Conservation (phyloP, 305 asterid species). For the Lippia alba region DNA sequence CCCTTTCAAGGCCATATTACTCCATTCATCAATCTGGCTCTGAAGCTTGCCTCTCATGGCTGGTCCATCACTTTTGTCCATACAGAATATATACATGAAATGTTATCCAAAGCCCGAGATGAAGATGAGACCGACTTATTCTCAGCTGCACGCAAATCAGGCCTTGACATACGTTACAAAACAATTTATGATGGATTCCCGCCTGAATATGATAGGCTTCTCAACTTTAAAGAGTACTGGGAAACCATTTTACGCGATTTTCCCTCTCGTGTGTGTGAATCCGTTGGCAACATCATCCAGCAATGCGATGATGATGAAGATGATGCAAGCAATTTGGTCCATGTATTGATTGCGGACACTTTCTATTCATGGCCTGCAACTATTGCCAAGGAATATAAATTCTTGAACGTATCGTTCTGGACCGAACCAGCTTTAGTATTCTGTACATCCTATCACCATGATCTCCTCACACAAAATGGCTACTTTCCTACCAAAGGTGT, state of each 20-base stretch:
- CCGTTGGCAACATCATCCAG: slow-evolving; percentile 34
- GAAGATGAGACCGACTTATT: slow-evolving; percentile 32
- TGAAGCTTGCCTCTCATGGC: slow-evolving; percentile 47
- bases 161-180: slow-evolving; percentile 46
- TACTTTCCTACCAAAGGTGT: slow-evolving; percentile 43
- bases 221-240: slow-evolving; percentile 43
- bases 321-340: slow-evolving; percentile 19
- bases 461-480: slow-evolving; percentile 46
- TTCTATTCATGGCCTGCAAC: slow-evolving; percentile 44
- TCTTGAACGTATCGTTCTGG: slow-evolving; percentile 55
- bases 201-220: slow-evolving; percentile 39
- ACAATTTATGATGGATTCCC: slow-evolving; percentile 49
- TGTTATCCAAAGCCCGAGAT: slow-evolving; percentile 41
- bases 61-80: slow-evolving; percentile 44
- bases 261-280: slow-evolving; percentile 43
- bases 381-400: slow-evolving; percentile 42
- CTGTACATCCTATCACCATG: slow-evolving; percentile 43
- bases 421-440: slow-evolving; percentile 52
- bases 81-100: slow-evolving; percentile 49
- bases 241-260: slow-evolving; percentile 44
- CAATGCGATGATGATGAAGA: slow-evolving; percentile 4
- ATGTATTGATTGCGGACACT: slow-evolving; percentile 49
- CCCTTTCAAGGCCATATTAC: slow-evolving; percentile 41
- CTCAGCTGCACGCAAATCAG: slow-evolving; percentile 37
- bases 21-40: slow-evolving; percentile 38